Evolutionary conservation across 345 rosid species (phyloP).

Genomic region (rapeseed (Brassica napus)): Da-Ae NC_063450.1:39196501-39197000

Average conservation of each 20-base stretch:
- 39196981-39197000: constrained; percentile 99
- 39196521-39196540: constrained; percentile 99
- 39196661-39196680: constrained; percentile 99
- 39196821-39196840: constrained; percentile 89
- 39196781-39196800: neutral
- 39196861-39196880: constrained; percentile 80
- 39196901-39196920: neutral
- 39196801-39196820: constrained; percentile 89
- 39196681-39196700: constrained; percentile 97
- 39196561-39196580: neutral
- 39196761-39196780: neutral
- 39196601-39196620: constrained; percentile 7
- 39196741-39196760: neutral
- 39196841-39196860: constrained; percentile 87
- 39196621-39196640: constrained; percentile 46
- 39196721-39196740: constrained; percentile 48
- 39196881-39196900: constrained; percentile 14
- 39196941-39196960: neutral
- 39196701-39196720: constrained; percentile 81
- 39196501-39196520: constrained; percentile 85
- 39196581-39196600: neutral
- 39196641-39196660: constrained; percentile 98
- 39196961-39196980: constrained; percentile 76
- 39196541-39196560: constrained; percentile 28
- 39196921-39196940: constrained; percentile 4